Base-by-base conservation (phyloP, 345 rosid genomes). In the Eucalyptus pauciflora region DNA sequence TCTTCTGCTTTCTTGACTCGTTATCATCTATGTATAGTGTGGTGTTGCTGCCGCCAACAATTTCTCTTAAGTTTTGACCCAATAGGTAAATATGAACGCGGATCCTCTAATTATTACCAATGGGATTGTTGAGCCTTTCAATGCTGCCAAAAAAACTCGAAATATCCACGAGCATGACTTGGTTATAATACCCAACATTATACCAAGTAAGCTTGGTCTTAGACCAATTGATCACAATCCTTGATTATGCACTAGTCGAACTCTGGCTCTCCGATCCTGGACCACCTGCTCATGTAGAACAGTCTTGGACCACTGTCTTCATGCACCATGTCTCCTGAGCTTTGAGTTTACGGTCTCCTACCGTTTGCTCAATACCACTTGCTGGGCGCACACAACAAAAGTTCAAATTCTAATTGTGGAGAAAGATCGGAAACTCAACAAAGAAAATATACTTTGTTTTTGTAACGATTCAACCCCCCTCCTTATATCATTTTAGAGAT, bases 221-320 rank as follows among this genome's bases (percentile, higher is more conserved):
- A 2, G 27, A 56, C 29, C 62, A 56, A 56, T 4, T 24, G 29
- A 25, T 56, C 13, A 22, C 64, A 24, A 10, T 58, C 29, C 64
- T 51, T 10, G 29, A 58, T 56, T 56, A 5, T 56, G 62, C 62
- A 56, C 29, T 56, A 56, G 5, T 25, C 1, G 8, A 56, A 56
- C 13, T 56, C 3, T 8, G 12, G 27, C 2, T 5, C 11, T 56
- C 0, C 3, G 2, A 24, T 24, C 13, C 3, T 0, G 13, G 12
- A 24, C 29, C 27, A 5, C 62, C 13, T 4, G 29, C 62, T 56
- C 62, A 56, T 5, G 62, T 56, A 56, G 13, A 56, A 56, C 24
- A 25, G 62, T 56, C 2, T 56, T 25, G 62, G 62, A 56, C 62
- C 62, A 56, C n/a, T n/a, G 62, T 56, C 62, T 56, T 56, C 29